Evolutionary conservation across 139 green algal genomes (phyloP).

Genomic region (Chlamydomonas schloesseri): DNA sequence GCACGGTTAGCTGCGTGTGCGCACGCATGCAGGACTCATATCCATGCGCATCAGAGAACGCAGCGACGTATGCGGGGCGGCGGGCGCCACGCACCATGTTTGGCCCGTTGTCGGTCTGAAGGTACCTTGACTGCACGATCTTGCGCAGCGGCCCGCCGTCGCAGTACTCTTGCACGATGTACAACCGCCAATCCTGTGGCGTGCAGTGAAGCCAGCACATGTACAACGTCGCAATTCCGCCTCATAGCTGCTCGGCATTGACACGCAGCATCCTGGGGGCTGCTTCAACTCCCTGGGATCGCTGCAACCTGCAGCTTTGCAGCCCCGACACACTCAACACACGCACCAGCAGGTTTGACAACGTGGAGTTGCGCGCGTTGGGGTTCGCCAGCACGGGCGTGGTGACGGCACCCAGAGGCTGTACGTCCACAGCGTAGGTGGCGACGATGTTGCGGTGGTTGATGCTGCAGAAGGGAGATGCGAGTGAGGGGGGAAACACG

Average conservation of each 20-base stretch:
- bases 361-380: background rate
- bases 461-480: background rate
- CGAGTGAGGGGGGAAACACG: too few species aligned
- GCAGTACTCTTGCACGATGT: constrained; percentile 61
- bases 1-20: too few species aligned
- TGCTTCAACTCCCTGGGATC: too few species aligned
- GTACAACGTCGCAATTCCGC: too few species aligned
- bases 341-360: constrained; percentile 34
- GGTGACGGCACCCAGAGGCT: constrained; percentile 29
- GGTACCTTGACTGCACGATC: constrained; percentile 20
- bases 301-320: too few species aligned
- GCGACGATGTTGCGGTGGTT: constrained; percentile 45
- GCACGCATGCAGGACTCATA: too few species aligned
- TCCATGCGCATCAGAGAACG: too few species aligned
- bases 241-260: too few species aligned
- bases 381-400: background rate
- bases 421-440: constrained; percentile 41
- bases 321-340: too few species aligned
- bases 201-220: background rate
- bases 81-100: constrained; percentile 20
- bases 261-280: too few species aligned
- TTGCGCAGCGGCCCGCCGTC: constrained; percentile 33
- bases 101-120: background rate
- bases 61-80: too few species aligned
- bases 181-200: constrained; percentile 52